Evolutionary conservation across 345 rosid genomes (phyloP), one percentile per base, ranked within the genome.

Genomic region (Acer yangbiense): DNA sequence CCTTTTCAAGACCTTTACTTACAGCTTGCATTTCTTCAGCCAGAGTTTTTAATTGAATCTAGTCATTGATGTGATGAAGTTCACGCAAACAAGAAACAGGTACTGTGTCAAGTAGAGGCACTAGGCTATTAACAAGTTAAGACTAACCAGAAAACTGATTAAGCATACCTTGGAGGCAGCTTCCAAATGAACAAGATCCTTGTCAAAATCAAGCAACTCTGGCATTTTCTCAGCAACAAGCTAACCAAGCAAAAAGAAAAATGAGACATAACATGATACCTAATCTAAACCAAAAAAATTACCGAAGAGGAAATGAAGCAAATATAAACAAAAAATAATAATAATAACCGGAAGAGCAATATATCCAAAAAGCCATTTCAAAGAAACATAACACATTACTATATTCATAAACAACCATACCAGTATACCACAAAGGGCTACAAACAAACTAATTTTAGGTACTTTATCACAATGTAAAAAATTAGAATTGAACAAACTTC

Each of bases 1-100:
- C 94, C 87, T 96, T 96, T 79, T 94, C 97, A 81, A 96, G 95
- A 81, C 99, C 99, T 89, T 87, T 96, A 84, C 87, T 87, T 68
- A 92, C 95, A 72, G 99, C 99, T 89, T 96, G 99, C 98, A 95
- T 94, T 87, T 95, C 99, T 87, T 95, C 99, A 80, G 99, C 98
- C 87, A 95, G 83, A 65, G 87, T 83, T 89, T 96, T 96, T 84
- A 96, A 82, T 88, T 96, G 98, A 84, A 96, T 94, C 99, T 96
- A 83, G 71, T 71, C 17, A 78, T 76, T 65, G 6, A 60, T 44
- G 44, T 39, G 77, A 76, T 16, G 9, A 70, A 68, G 69, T 62
- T 41, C 52, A 61, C 7, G 41, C 66, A 71, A 43, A 62, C 29
- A 76, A 21, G 39, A 69, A 71, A 44, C n/a, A 16, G 39, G 67